Evolutionary conservation across 192 early-diverging fungal genomes (phyloP), one percentile per base, ranked within the genome.

Genomic region (Phlyctochytrium bullatum): DNA sequence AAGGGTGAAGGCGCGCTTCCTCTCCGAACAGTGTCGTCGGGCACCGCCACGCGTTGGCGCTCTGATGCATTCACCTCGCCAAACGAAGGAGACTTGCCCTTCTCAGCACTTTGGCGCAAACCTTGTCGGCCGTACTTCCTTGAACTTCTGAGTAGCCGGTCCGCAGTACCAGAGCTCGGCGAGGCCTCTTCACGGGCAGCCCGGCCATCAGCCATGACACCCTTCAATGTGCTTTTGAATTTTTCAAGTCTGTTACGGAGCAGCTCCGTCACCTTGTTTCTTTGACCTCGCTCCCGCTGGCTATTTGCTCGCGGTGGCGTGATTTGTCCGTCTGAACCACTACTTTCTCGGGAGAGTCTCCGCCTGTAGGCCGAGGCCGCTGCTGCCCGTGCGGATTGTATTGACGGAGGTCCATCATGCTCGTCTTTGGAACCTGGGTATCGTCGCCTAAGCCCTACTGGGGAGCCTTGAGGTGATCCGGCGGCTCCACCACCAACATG

Each of bases 231-330:
- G 10, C 10, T 14, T 14, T 20, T 6, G 20, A 47, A 47, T 20
- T 47, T 47, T 47, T 47, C 40, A 47, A 47, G 40, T 47, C 40
- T 47, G 40, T 47, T 47, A 6, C 40, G 40, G 40, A 47, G 40
- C 40, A 6, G 6, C 6, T 47, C 40, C 10, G 40, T 20, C 40
- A 47, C 20, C 40, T 20, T 47, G 10, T 6, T 20, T 20, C 20
- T 47, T 47, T 6, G 40, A 47, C 10, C 40, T 47, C 20, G 6
- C 40, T 47, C 40, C 10, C 40, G 40, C 40, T 47, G 40, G 10
- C 40, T 20, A 14, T 47, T 20, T n/a, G n/a, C n/a, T n/a, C n/a
- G n/a, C n/a, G n/a, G n/a, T n/a, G n/a, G n/a, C n/a, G n/a, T n/a
- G n/a, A n/a, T n/a, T n/a, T n/a, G n/a, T n/a, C n/a, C n/a, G n/a